Conservation (phyloP, 2,329 filamentous ascomycete species). For the Phyllosticta paracitricarpa region DNA sequence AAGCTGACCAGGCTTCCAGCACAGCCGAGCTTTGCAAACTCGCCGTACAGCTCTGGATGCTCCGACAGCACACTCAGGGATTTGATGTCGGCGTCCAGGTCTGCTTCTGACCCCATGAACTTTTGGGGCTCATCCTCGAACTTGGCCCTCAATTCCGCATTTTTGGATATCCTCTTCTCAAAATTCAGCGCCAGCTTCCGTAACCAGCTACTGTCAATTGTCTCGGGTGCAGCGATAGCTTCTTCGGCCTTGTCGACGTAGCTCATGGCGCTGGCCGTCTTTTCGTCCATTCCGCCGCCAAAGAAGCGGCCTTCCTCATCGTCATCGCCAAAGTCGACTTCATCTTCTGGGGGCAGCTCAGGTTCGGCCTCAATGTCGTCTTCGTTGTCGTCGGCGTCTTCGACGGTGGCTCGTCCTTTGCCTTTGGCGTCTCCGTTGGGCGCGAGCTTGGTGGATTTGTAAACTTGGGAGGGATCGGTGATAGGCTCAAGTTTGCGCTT, state of each 20-base stretch:
- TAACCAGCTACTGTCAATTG: constrained; percentile 76
- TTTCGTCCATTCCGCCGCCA: constrained; percentile 74
- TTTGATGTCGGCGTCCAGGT: constrained; percentile 83
- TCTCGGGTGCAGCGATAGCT: constrained; percentile 51
- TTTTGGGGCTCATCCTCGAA: constrained; percentile 71
- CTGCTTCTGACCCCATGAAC: constrained; percentile 77
- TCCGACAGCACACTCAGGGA: constrained; percentile 77
- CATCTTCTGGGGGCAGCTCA: constrained; percentile 46
- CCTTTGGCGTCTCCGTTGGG: constrained; percentile 41
- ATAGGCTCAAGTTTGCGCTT: constrained; percentile 52
- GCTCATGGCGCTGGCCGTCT: constrained; percentile 58
- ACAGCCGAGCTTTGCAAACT: constrained; percentile 68
- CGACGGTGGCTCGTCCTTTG: constrained; percentile 37
- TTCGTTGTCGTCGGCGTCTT: constrained; percentile 37
- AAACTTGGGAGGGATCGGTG: constrained; percentile 47
- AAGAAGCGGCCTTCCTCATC: constrained; percentile 96
- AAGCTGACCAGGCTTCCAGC: constrained; percentile 66
- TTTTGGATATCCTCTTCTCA: constrained; percentile 83
- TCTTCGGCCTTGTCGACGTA: constrained; percentile 66
- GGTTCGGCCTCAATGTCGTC: constrained; percentile 41
- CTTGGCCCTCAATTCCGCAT: constrained; percentile 78
- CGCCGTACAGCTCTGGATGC: constrained; percentile 70
- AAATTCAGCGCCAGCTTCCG: constrained; percentile 72
- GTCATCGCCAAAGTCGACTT: constrained; percentile 48
- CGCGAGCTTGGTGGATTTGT: constrained; percentile 50